A percentile compares a stretch with the other conserved stretches of the same genome.
phyloP scores from a whole-genome alignment of 495 filamentous ascomycete genomes.

The Hypomontagnella submonticulosa region DNA sequence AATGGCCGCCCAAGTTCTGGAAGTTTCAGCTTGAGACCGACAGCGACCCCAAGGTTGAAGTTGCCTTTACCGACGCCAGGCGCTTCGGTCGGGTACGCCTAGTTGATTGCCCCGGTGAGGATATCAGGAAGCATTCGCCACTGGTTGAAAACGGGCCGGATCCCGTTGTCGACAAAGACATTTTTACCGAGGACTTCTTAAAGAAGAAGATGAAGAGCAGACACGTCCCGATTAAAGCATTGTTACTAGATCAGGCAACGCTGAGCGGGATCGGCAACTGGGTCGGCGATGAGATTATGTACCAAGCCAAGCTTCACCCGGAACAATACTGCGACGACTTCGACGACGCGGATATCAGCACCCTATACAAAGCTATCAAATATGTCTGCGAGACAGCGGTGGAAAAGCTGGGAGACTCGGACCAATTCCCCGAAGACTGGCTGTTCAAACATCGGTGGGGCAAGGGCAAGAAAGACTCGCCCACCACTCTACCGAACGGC shows the following conservation, averaged over 20 bases:
- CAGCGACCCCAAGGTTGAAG: slow-evolving; percentile 66
- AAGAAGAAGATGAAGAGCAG: slow-evolving; percentile 73
- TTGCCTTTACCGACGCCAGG: slow-evolving; percentile 85
- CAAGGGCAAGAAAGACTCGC: slow-evolving; percentile 82
- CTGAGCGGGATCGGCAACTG: slow-evolving; percentile 96
- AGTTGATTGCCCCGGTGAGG: slow-evolving; percentile 77
- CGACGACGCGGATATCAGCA: slow-evolving; percentile 72
- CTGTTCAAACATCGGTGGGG: slow-evolving; percentile 91
- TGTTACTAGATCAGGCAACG: slow-evolving; percentile 87
- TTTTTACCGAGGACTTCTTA: slow-evolving; percentile 79
- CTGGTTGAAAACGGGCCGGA: slow-evolving; percentile 93
- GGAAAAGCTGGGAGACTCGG: slow-evolving; percentile 81
- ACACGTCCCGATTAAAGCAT: slow-evolving; percentile 84
- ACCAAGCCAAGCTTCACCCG: slow-evolving; percentile 86
- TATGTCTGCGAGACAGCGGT: slow-evolving; percentile 83
- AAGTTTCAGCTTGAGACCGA: slow-evolving; percentile 82
- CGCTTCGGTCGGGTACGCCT: slow-evolving; percentile 81
- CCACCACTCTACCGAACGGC: slow-evolving; percentile 77
- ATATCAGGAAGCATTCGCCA: slow-evolving; percentile 81
- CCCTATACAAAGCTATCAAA: slow-evolving; percentile 76
- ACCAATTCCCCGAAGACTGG: slow-evolving; percentile 89
- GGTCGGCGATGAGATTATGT: slow-evolving; percentile 94
- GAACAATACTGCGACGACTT: slow-evolving; percentile 92
- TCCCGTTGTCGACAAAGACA: slow-evolving; percentile 82
- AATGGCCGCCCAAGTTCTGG: slow-evolving; percentile 91